These are phyloP conservation scores for Diaporthe sp. DNA, from an alignment of 2,329 filamentous ascomycete species.

Conservation along the genomic window DNA sequence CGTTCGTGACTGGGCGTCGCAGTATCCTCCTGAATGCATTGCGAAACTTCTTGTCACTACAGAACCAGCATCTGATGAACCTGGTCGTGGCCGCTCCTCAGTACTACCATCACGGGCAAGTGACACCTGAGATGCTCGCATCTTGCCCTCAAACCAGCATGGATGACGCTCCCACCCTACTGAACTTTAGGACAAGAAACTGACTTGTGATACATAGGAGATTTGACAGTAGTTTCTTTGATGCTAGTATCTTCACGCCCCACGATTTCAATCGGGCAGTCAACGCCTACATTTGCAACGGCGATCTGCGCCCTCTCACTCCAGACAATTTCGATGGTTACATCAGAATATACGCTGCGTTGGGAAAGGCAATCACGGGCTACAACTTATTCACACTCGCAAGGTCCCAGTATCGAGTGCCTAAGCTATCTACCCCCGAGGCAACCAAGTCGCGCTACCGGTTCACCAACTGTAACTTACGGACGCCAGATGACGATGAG, in stretches of 20 bases:
- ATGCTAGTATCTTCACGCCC: too few species aligned
- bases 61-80: slow-evolving; percentile 4
- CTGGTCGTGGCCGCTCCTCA: background rate
- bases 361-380: background rate
- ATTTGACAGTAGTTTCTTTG: background rate
- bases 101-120: background rate
- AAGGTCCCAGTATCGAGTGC: background rate
- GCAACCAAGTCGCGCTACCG: background rate
- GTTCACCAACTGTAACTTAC: too few species aligned
- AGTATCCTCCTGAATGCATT: background rate
- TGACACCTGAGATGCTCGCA: background rate
- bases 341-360: background rate
- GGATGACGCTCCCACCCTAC: too few species aligned
- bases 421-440: background rate
- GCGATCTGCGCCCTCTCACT: background rate
- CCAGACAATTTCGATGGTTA: background rate
- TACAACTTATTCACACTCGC: background rate
- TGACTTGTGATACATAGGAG: background rate
- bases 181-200: background rate
- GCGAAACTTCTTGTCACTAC: background rate
- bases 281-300: fast-evolving
- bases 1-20: background rate
- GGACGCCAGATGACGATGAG: background rate
- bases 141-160: background rate
- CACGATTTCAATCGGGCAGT: background rate